These are phyloP conservation scores for Endocalyx cinctus DNA, from an alignment of 2,329 filamentous ascomycete species.

Conservation along the genomic window DNA sequence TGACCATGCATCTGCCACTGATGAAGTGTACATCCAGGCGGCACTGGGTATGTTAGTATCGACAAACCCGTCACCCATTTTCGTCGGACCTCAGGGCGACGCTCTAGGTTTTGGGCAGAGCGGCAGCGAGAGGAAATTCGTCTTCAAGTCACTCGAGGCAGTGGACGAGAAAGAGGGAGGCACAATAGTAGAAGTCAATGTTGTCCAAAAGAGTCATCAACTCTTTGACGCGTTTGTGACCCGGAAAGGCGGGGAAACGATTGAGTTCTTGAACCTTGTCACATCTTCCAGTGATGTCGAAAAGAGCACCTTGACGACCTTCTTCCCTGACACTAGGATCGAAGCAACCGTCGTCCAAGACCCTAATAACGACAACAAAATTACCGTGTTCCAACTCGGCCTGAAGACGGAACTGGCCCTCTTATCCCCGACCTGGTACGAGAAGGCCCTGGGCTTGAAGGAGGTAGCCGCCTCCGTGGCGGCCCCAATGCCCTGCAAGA, in stretches of 20 bases:
- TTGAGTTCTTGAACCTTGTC: constrained; percentile 42
- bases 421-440: constrained; percentile 71
- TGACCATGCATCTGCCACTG: constrained; percentile 50
- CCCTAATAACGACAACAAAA: constrained; percentile 43
- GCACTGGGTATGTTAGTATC: constrained; percentile 68
- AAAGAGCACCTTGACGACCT: constrained; percentile 54
- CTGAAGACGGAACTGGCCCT: constrained; percentile 54
- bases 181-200: constrained; percentile 50
- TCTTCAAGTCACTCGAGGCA: constrained; percentile 55
- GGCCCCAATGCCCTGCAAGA: constrained; percentile 97
- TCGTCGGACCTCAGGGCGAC: constrained; percentile 41
- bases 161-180: constrained; percentile 61
- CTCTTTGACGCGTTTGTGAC: constrained; percentile 43
- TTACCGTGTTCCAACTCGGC: constrained; percentile 74
- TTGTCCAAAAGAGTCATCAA: constrained; percentile 44
- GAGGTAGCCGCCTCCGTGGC: constrained; percentile 77
- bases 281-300: constrained; percentile 16
- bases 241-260: constrained; percentile 35
- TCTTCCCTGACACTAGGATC: constrained; percentile 77
- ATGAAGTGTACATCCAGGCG: constrained; percentile 81
- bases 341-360: constrained; percentile 70
- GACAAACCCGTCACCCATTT: constrained; percentile 24
- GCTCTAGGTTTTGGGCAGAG: constrained; percentile 51
- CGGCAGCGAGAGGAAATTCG: constrained; percentile 41
- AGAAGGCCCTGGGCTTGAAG: constrained; percentile 80